Evolutionary conservation across 352 stramenopile species (phyloP), one percentile per base, ranked within the genome.

Genomic region (Pythium scleroteichum): DNA sequence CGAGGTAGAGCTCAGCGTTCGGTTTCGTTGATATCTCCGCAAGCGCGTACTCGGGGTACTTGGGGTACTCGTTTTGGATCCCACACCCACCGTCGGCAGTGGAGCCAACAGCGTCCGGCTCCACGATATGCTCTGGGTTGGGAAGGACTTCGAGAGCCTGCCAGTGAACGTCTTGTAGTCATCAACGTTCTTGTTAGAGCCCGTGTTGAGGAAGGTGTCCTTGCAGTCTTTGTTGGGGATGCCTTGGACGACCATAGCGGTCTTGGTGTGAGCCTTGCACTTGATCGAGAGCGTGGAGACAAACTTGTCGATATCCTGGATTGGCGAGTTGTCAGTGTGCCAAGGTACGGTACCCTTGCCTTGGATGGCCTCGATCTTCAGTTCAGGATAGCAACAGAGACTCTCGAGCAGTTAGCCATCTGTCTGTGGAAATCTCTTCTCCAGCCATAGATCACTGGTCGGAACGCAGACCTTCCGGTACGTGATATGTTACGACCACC

Each of bases 181-280:
- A 9, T 53, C 38, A 3, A 52, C 13, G 40, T 66, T 67, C 23
- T 61, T 62, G 59, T 70, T 73, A 38, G n/a, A 56, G 24, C 66
- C 66, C n/a, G 23, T 20, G 49, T 58, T 61, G 38, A 53, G 67
- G 41, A 42, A 70, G 13, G 47, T 47, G 38, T 44, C 59, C 20
- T 68, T 56, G 52, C 66, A 72, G 44, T 72, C 66, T 33, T 72
- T 72, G 48, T 66, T 62, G 12, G 66, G 66, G 19, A 73, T 52
- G 41, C 66, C 66, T 19, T 73, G 70, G 26, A 73, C 50, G n/a
- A 70, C 55, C 10, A 73, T 49, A 8, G 53, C 26, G 46, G 54
- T 57, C 56, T 63, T 54, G 45, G 63, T 68, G 27, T 50, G 24
- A 17, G 26, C 9, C 3, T 14, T 16, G 49, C 52, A 59, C 8